phyloP scores from a whole-genome alignment of 371 early-diverging fungal species.

The Apophysomyces variabilis region DNA sequence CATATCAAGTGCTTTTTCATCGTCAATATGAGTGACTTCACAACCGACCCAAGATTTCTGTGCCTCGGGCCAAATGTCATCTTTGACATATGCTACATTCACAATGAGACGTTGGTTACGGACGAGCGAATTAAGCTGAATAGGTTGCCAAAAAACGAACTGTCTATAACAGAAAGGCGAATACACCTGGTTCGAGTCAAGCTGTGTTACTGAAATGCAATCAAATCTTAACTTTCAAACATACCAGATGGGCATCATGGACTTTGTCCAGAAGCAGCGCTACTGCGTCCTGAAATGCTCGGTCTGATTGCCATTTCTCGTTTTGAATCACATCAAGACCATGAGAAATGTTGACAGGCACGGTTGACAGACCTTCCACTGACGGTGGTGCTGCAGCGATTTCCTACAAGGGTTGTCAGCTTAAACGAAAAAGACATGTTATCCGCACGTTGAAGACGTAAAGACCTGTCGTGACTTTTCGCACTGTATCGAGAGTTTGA shows the following conservation, averaged over 20 bases:
- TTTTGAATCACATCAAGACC: conserved; percentile 50
- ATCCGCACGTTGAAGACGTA: conserved; percentile 55
- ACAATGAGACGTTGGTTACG: conserved; percentile 43
- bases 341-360: conserved; percentile 48
- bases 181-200: conserved; percentile 36
- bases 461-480: conserved; percentile 49
- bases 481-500: conserved; percentile 49
- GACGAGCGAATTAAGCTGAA: conserved; percentile 51
- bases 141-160: conserved; percentile 58
- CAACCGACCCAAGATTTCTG: conserved; percentile 50
- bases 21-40: conserved; percentile 55
- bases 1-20: conserved; percentile 51
- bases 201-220: conserved; percentile 3
- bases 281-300: conserved; percentile 55
- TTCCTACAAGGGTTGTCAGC: conserved; percentile 31
- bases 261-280: conserved; percentile 54
- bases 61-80: conserved; percentile 56
- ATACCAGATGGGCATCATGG: conserved; percentile 56
- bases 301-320: conserved; percentile 49
- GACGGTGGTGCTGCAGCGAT: conserved; percentile 48
- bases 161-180: conserved; percentile 56
- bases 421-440: not conserved
- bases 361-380: conserved; percentile 43
- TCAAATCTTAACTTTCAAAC: not conserved
- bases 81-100: conserved; percentile 56